Evolutionary conservation across 331 rosid genomes (phyloP).

Genomic region (Malus hybrid): DNA sequence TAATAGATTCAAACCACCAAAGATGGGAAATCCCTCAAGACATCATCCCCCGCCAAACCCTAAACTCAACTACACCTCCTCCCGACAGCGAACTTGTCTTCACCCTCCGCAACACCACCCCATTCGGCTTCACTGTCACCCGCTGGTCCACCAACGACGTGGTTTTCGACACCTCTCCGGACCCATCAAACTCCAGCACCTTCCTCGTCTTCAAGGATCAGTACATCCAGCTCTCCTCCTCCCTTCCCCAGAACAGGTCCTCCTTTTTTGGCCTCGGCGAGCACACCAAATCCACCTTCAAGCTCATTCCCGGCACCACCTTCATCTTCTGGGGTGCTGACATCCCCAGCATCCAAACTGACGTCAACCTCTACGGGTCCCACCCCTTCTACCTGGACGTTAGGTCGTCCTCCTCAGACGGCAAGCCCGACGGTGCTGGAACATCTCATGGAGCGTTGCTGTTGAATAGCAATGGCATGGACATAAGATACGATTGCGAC

Average conservation of each 20-base stretch:
- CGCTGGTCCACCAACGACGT: constrained; percentile 47
- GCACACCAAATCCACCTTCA: constrained; percentile 55
- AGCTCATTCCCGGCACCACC: constrained; percentile 35
- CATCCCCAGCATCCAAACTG: constrained; percentile 19
- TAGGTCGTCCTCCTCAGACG: constrained; percentile 17
- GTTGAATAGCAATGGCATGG: constrained; percentile 75
- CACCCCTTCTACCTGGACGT: constrained; percentile 72
- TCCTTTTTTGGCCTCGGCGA: constrained; percentile 59
- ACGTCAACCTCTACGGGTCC: constrained; percentile 60
- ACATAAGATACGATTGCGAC: constrained; percentile 46
- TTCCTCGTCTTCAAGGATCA: constrained; percentile 58
- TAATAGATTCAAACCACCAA: constrained; percentile 34
- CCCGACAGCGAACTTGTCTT: constrained; percentile 35
- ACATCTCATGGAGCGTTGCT: constrained; percentile 62
- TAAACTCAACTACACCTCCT: not conserved
- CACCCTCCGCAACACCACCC: constrained; percentile 45
- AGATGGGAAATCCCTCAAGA: constrained; percentile 66
- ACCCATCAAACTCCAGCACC: constrained; percentile 23
- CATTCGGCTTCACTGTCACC: constrained; percentile 52
- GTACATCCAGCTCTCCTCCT: constrained; percentile 56
- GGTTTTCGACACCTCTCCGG: constrained; percentile 45
- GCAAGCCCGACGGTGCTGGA: constrained; percentile 31
- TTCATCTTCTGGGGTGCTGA: constrained; percentile 55
- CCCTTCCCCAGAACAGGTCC: constrained; percentile 39
- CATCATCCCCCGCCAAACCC: constrained; percentile 27